Base-by-base conservation (phyloP, 768 basidiomycete genomes). In the Kwoniella dejecticola region DNA sequence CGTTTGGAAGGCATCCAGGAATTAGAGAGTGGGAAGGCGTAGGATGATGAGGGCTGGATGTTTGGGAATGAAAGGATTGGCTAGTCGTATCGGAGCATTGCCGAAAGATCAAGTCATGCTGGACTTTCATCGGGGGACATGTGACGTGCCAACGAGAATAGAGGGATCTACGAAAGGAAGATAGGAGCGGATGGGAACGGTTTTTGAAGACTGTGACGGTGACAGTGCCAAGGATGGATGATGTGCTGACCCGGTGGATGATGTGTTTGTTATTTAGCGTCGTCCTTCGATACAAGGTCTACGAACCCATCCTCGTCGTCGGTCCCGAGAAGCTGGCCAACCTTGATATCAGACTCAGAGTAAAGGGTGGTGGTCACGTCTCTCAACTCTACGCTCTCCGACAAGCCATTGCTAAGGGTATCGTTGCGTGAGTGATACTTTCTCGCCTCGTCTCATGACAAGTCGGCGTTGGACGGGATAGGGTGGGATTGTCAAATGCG, bases 311-410 rank as follows among this genome's bases (percentile, higher is more conserved):
- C 78, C 89, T 99, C 71, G 89, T 96, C 60, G 88, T 88, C 62
- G 91, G 92, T 64, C 89, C 91, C 77, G 92, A 96, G 46, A 84
- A 89, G 38, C 93, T 97, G 79, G 81, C 84, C 60, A 83, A 84
- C 68, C 84, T 98, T 72, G 95, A 99, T 83, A 93, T 99, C 81
- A 90, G 95, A 70, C 90, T 98, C 56, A 91, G 94, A 52, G 95
- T 96, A 70, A 94, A 93, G 82, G 96, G 96, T 80, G 96, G 96
- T 85, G 96, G 96, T 81, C 96, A 98, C 84, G 93, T 92, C 62
- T 95, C 95, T 56, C 95, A 99, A 81, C 85, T 99, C 67, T 99
- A 98, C 82, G 96, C 96, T 67, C 91, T 98, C 80, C 91, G 96
- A 66, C 96, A 99, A 83, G 96, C 96, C 38, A 95, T 99, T 75